These are phyloP conservation scores for Nemania abortiva DNA, from an alignment of 2,329 filamentous ascomycete species.

Conservation along the genomic window DNA sequence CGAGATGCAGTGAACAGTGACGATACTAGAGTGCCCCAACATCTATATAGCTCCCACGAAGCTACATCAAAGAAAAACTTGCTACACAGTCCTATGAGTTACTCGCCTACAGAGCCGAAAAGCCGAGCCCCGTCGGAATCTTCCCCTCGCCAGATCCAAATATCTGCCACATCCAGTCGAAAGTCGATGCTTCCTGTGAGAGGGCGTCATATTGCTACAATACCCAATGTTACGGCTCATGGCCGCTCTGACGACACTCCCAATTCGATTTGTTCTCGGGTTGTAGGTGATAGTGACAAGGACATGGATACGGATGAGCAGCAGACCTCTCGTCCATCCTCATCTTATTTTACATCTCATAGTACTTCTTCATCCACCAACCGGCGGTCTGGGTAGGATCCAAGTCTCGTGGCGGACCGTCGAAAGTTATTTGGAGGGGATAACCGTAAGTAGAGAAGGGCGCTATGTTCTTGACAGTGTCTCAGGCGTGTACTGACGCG, in stretches of 20 bases:
- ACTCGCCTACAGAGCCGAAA: slow-evolving; percentile 19
- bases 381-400: slow-evolving; percentile 47
- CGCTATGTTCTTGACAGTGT: slow-evolving; percentile 1
- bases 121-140: slow-evolving; percentile 24
- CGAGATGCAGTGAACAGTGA: slow-evolving; percentile 47
- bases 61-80: slow-evolving; percentile 6
- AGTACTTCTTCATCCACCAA: slow-evolving; percentile 33
- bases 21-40: slow-evolving; percentile 25
- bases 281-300: background rate
- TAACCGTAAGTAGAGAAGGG: slow-evolving; percentile 43
- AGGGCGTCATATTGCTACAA: slow-evolving; percentile 20
- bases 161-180: slow-evolving; percentile 16
- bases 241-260: background rate
- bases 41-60: slow-evolving; percentile 19
- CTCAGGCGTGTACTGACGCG: slow-evolving; percentile 32
- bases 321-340: slow-evolving; percentile 13
- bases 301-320: slow-evolving; percentile 18
- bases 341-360: slow-evolving; percentile 10
- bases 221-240: background rate
- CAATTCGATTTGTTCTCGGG: background rate
- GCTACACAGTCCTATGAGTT: background rate
- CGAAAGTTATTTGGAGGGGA: slow-evolving; percentile 51
- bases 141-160: slow-evolving; percentile 35
- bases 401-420: slow-evolving; percentile 48
- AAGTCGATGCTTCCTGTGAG: slow-evolving; percentile 35